Evolutionary conservation across 345 rosid genomes (phyloP), one percentile per base, ranked within the genome.

Genomic region (Pelargonium nanum): DNA sequence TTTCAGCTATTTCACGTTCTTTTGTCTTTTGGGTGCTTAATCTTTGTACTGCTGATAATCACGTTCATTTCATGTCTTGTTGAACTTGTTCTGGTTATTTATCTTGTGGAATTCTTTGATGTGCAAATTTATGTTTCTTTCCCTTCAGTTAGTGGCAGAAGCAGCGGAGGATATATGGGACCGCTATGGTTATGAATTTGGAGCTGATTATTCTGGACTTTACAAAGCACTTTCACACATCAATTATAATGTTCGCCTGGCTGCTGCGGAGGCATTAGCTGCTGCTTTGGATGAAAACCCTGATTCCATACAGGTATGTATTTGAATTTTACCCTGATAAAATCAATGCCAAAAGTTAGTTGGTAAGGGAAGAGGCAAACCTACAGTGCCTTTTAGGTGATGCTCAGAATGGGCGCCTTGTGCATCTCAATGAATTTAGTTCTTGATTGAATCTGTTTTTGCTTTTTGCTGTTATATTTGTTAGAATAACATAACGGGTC

Each of bases 211-310:
- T 78, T 83, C 97, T 17, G 90, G 88, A 75, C 78, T 89, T 60
- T 89, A 81, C 67, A 87, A 78, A 72, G 96, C 96, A 59, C 94
- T 93, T 66, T 81, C 88, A 63, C 91, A 93, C 75, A 60, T 77
- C 60, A 83, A 93, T 74, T 84, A 85, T 65, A 89, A 89, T 69
- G 96, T 87, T 55, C 87, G 97, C 15, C 62, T 83, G 75, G 88
- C 97, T 69, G 88, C 96, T 32, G 97, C 99, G 2, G 97, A 93
- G 82, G 96, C 96, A 75, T 81, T 93, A 74, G 96, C 97, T 73
- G 81, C 91, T 76, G 97, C 99, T 60, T 78, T 93, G 77, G 97
- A 93, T 81, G 99, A 93, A 75, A 72, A 74, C 48, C 96, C 96
- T 15, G 77, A 87, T 72, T 72, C 92, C 32, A 85, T 84, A 70